phyloP scores from a whole-genome alignment of 306 rosid genomes.

The Ziziphus jujuba region DNA sequence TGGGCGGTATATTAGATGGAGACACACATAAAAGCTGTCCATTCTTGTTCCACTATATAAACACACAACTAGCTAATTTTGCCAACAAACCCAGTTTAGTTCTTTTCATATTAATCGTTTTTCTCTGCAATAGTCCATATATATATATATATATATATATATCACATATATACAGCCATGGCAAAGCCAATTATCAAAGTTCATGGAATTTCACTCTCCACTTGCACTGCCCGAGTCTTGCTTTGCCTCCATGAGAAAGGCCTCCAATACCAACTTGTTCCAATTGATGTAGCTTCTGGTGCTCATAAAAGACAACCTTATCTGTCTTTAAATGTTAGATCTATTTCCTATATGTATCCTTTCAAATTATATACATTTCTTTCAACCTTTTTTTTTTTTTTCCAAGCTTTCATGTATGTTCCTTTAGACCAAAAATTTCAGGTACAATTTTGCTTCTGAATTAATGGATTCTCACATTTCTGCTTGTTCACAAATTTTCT shows the following conservation, averaged over 20 bases:
- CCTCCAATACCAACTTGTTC: constrained; percentile 13
- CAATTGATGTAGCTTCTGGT: background rate
- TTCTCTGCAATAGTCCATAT: background rate
- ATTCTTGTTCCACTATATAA: background rate
- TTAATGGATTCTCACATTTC: background rate
- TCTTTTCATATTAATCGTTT: background rate
- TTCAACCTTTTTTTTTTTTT: too few relatives aligned
- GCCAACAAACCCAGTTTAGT: background rate
- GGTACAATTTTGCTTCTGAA: background rate
- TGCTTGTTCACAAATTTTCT: background rate
- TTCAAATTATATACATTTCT: too few relatives aligned
- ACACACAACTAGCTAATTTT: background rate
- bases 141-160: background rate
- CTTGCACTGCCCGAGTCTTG: constrained; percentile 27
- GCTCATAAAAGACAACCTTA: constrained; percentile 16
- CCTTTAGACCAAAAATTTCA: too few relatives aligned
- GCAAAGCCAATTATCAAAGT: constrained; percentile 12
- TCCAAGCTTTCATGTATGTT: too few relatives aligned
- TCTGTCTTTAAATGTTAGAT: constrained; percentile 19
- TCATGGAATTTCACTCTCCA: constrained; percentile 16
- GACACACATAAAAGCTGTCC: background rate
- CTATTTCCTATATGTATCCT: background rate
- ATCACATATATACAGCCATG: too few relatives aligned
- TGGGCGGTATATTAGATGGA: background rate
- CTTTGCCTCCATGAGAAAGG: constrained; percentile 31